Percentiles rank a stretch among this genome's conserved stretches.
These are phyloP conservation scores for Myxozyma mucilagina DNA, from an alignment of 805 yeast species.

Conservation along the genomic window DNA sequence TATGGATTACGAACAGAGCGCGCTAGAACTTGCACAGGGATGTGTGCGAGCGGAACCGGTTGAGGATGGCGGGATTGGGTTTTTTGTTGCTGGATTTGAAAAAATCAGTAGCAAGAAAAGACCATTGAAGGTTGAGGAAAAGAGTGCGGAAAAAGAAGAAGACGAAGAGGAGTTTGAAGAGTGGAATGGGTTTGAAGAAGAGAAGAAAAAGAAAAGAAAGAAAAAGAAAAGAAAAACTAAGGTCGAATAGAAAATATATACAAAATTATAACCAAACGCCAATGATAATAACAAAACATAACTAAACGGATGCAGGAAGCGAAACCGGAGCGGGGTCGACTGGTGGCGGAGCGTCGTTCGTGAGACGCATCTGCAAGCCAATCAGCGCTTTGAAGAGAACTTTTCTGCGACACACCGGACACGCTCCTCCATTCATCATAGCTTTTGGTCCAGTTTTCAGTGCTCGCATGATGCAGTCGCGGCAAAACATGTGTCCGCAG, in stretches of 20 bases:
- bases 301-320: neutral
- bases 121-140: conserved; percentile 4
- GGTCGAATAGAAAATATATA: neutral
- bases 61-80: conserved; percentile 98
- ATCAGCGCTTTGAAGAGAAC: conserved; percentile 37
- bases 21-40: conserved; percentile 69
- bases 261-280: neutral
- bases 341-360: conserved; percentile 11
- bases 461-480: conserved; percentile 41
- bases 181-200: conserved; percentile 43
- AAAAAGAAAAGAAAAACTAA: neutral
- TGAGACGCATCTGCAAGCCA: conserved; percentile 35
- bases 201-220: neutral
- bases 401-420: conserved; percentile 41
- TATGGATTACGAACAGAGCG: conserved; percentile 41
- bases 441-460: conserved; percentile 36
- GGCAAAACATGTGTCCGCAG: conserved; percentile 44
- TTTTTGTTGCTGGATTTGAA: conserved; percentile 91
- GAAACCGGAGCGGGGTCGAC: neutral
- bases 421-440: conserved; percentile 36
- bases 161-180: conserved; percentile 24
- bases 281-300: neutral
- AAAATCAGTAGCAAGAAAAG: conserved; percentile 38
- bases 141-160: conserved; percentile 17
- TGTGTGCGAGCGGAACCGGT: conserved; percentile 84